Percentiles rank a stretch among this genome's conserved stretches.
These are phyloP conservation scores for Globomyces pollinis-pini DNA, from an alignment of 192 early-diverging fungal species.

Conservation along the genomic window DNA sequence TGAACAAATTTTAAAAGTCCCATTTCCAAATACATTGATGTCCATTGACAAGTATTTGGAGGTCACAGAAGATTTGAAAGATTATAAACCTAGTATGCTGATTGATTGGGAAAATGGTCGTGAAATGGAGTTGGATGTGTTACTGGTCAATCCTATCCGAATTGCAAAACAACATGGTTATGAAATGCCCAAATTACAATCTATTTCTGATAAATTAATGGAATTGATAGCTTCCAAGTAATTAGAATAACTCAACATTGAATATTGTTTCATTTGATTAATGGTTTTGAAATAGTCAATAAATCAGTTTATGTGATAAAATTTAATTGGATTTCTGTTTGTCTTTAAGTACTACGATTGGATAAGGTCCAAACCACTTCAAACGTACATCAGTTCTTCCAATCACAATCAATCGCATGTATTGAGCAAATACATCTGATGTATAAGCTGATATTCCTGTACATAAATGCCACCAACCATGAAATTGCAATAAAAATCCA, in stretches of 20 bases:
- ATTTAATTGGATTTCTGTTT: too few relatives aligned
- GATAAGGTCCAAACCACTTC: too few relatives aligned
- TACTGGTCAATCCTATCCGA: conserved; percentile 41
- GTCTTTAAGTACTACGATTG: too few relatives aligned
- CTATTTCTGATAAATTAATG: conserved; percentile 44
- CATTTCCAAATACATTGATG: conserved; percentile 5
- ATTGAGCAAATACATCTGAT: conserved; percentile 3
- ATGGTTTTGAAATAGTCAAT: too few relatives aligned
- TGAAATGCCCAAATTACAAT: conserved; percentile 34
- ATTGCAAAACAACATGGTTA: conserved; percentile 31
- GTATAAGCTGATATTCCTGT: conserved; percentile 24
- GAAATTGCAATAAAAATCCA: conserved; percentile 37
- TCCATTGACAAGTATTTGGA: conserved; percentile 27
- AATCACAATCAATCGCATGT: conserved; percentile 2
- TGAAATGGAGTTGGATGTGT: conserved; percentile 51
- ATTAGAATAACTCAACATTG: too few relatives aligned
- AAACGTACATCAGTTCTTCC: too few relatives aligned
- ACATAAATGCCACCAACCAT: conserved; percentile 41
- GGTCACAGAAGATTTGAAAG: conserved; percentile 10
- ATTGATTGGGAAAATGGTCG: conserved; percentile 41
- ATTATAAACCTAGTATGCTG: conserved; percentile 51
- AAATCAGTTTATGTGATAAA: too few relatives aligned
- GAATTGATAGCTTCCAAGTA: too few relatives aligned
- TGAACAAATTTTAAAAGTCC: not conserved
- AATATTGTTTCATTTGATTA: too few relatives aligned